These are phyloP conservation scores for Prunus campanulata DNA, from an alignment of 306 rosid genomes.

Conservation along the genomic window DNA sequence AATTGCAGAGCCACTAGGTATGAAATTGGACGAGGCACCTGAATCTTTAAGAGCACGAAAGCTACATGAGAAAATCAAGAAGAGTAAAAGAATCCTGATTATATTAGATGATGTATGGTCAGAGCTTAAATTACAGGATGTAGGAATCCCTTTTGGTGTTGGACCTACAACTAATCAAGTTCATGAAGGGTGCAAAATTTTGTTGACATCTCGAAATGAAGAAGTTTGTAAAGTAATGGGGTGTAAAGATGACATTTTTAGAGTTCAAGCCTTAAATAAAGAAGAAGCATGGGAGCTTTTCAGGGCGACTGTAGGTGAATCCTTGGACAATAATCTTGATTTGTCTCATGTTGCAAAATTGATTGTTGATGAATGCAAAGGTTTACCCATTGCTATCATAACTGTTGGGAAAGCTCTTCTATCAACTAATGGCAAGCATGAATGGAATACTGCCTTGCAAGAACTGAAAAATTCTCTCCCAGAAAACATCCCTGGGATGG, in stretches of 20 bases:
- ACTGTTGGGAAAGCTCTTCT: conserved; percentile 18
- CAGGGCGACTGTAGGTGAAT: neutral
- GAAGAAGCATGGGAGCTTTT: conserved; percentile 37
- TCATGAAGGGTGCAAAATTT: conserved; percentile 9
- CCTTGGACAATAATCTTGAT: neutral
- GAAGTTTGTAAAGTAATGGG: conserved; percentile 17
- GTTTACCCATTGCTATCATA: conserved; percentile 35
- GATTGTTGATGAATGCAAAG: conserved; percentile 31
- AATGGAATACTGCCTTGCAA: conserved; percentile 21
- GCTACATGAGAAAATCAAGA: neutral
- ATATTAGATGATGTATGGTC: conserved; percentile 39
- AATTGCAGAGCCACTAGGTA: neutral
- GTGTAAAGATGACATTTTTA: conserved; percentile 10
- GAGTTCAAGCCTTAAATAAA: neutral
- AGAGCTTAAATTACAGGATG: conserved; percentile 11
- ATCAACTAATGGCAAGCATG: neutral
- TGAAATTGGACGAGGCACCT: neutral
- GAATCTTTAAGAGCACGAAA: neutral
- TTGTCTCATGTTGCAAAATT: neutral
- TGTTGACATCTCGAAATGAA: conserved; percentile 31
- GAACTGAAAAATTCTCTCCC: conserved; percentile 5
- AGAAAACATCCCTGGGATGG: neutral
- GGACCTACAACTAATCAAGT: no score
- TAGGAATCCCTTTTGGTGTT: conserved; percentile 24
- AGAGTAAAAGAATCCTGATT: neutral